phyloP scores from a whole-genome alignment of 2,329 filamentous ascomycete species.

The Paecilomyces sp. region DNA sequence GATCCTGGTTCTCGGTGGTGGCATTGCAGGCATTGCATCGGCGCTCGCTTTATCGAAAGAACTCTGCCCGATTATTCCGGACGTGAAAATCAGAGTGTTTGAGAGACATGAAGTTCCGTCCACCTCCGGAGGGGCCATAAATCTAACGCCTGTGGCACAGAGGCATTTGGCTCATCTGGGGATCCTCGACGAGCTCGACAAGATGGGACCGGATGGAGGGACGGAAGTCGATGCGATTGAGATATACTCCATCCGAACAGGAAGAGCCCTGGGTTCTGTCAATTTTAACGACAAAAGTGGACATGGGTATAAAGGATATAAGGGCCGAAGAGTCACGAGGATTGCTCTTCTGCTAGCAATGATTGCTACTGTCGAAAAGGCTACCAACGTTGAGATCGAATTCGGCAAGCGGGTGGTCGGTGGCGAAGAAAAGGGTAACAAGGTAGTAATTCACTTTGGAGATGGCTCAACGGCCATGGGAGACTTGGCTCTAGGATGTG shows the following conservation, averaged over 20 bases:
- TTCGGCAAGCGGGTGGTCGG: slow-evolving; percentile 35
- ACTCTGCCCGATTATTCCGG: slow-evolving; percentile 23
- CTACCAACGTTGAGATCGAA: slow-evolving; percentile 28
- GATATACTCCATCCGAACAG: slow-evolving; percentile 34
- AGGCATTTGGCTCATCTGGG: slow-evolving; percentile 36
- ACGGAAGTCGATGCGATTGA: slow-evolving; percentile 34
- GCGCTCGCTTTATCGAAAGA: slow-evolving; percentile 26
- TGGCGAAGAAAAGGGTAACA: slow-evolving; percentile 24
- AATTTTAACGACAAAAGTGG: slow-evolving; percentile 31
- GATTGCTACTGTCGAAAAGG: slow-evolving; percentile 30
- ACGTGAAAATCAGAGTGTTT: slow-evolving; percentile 30
- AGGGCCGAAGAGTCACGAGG: slow-evolving; percentile 35
- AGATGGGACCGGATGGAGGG: slow-evolving; percentile 31
- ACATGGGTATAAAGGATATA: slow-evolving; percentile 27
- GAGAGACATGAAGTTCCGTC: slow-evolving; percentile 35
- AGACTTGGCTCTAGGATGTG: slow-evolving; percentile 33
- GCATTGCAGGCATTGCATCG: slow-evolving; percentile 27
- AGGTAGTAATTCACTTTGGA: slow-evolving; percentile 28
- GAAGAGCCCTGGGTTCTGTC: slow-evolving; percentile 28
- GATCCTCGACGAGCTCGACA: slow-evolving; percentile 29
- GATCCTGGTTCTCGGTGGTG: slow-evolving; percentile 27
- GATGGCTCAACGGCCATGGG: slow-evolving; percentile 27
- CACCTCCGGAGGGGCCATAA: slow-evolving; percentile 39
- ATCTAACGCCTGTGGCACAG: slow-evolving; percentile 38
- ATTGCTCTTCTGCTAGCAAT: slow-evolving; percentile 35